These are phyloP conservation scores for Puccinia triticina DNA, from an alignment of 1,284 basidiomycete species.

Conservation along the genomic window DNA sequence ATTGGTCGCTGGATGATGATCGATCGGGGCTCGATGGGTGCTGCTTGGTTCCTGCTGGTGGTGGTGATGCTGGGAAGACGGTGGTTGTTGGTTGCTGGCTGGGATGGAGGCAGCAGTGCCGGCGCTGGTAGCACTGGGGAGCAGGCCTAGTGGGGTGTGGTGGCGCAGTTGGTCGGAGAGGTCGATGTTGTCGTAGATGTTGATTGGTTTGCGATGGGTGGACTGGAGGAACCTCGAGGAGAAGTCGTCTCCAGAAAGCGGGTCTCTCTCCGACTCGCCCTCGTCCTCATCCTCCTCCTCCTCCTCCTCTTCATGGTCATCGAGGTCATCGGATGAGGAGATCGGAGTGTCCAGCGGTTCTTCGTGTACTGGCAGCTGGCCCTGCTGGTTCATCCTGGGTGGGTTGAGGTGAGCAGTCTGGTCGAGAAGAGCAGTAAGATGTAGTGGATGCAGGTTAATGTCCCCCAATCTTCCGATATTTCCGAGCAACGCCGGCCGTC, in stretches of 20 bases:
- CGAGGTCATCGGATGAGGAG: slow-evolving; percentile 13
- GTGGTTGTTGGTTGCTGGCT: slow-evolving; percentile 1
- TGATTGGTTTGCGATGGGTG: slow-evolving; percentile 8
- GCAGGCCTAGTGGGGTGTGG: neutral
- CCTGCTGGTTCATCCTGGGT: too few relatives aligned
- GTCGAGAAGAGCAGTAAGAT: too few relatives aligned
- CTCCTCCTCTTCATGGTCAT: slow-evolving; percentile 26
- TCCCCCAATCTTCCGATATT: too few relatives aligned
- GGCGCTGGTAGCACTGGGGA: neutral
- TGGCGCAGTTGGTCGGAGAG: neutral
- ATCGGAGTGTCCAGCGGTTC: neutral
- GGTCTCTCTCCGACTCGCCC: slow-evolving; percentile 3
- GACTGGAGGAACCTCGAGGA: neutral
- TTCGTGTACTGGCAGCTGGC: neutral
- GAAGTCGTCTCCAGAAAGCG: slow-evolving; percentile 1
- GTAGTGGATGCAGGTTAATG: too few relatives aligned
- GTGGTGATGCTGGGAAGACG: neutral
- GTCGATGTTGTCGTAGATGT: slow-evolving; percentile 19
- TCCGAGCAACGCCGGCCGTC: too few relatives aligned
- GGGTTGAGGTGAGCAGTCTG: too few relatives aligned
- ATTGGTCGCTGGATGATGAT: neutral
- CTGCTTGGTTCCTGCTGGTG: neutral
- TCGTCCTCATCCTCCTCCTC: slow-evolving; percentile 29
- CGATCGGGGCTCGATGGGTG: neutral
- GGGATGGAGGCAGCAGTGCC: neutral